Base-by-base conservation (phyloP, 164 flowering plant genomes). In the Saururus chinensis region DNA sequence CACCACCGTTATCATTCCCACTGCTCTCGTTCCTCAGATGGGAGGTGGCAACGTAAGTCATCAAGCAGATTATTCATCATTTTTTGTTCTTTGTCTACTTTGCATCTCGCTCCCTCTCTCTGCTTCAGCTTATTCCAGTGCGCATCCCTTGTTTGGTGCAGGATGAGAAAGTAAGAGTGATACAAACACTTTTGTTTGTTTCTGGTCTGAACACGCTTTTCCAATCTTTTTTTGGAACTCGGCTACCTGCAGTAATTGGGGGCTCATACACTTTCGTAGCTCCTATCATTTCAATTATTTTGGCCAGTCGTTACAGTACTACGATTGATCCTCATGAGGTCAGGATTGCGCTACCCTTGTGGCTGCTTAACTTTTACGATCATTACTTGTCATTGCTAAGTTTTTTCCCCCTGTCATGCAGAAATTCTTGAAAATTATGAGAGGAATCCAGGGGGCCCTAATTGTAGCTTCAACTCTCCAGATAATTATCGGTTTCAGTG, bases 21-120 rank as follows among this genome's bases (percentile, higher is more conserved):
- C 85, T 65, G 80, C 92, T 65, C 91, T 95, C 59, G 96, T 93
- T 75, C 96, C 97, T 1, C 99, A 93, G 75, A 93, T 93, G 97
- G 99, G 99, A 66, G 99, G 97, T 66, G 88, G 89, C 75, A 84
- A 90, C 83, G 99, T 93, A 77, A 79, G 96, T 26, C 51, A 51
- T 22, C 24, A 40, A 71, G 23, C 53, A 56, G 42, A 45, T 67
- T 56, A 12, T n/a, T 58, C n/a, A n/a, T n/a, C n/a, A n/a, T 73
- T 22, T 23, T 19, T 42, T 42, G 53, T n/a, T 62, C 55, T n/a
- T n/a, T 26, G 49, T 42, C 23, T 49, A 16, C 56, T 54, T 19
- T 23, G 19, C 14, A 8, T 21, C 42, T 16, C 11, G 45, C 8
- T 41, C 45, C 11, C 17, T 45, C 49, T 45, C 17, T 22, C 20